Conservation (phyloP, 371 early-diverging fungal genomes). For the Blyttiomyces sp. region DNA sequence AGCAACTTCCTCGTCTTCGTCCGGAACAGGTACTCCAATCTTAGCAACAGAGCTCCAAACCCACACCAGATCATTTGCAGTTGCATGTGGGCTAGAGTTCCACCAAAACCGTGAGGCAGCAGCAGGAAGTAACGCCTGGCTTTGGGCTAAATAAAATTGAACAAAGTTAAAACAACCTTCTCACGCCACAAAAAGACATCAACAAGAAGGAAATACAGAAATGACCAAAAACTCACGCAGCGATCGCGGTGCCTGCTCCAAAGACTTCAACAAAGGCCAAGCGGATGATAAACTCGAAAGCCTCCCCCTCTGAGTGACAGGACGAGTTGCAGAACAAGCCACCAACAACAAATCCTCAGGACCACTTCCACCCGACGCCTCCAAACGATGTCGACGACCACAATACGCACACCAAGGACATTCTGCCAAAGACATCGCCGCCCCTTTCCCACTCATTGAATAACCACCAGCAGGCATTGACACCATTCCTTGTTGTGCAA, state of each 20-base stretch:
- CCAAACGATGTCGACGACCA: too few species aligned
- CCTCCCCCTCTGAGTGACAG: neutral
- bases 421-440: too few species aligned
- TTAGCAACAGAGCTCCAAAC: slow-evolving; percentile 33
- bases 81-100: too few species aligned
- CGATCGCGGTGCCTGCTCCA: neutral
- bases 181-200: neutral
- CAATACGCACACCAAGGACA: too few species aligned
- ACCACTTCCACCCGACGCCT: neutral
- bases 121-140: neutral
- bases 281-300: slow-evolving; percentile 4
- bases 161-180: neutral
- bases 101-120: too few species aligned
- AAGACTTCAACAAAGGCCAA: neutral
- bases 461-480: too few species aligned
- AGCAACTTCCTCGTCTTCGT: neutral
- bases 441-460: too few species aligned
- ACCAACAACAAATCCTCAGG: neutral
- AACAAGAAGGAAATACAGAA: neutral
- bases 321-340: neutral
- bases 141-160: neutral
- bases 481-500: too few species aligned
- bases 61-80: slow-evolving; percentile 19
- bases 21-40: slow-evolving; percentile 25
- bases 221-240: neutral